Conservation (phyloP, 768 basidiomycete genomes). For the Suillus bovinus region DNA sequence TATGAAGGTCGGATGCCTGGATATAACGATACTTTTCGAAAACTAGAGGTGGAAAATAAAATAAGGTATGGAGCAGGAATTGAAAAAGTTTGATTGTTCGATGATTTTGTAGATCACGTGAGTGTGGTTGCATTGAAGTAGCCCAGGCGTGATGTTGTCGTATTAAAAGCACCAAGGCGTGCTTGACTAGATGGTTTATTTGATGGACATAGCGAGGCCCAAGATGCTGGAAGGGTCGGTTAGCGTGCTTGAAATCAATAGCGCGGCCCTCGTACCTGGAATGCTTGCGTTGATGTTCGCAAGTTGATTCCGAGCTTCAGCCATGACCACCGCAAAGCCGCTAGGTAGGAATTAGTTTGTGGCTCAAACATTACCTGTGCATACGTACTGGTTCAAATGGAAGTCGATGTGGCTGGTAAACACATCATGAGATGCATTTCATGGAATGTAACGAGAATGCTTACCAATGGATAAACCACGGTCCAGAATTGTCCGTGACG, state of each 20-base stretch:
- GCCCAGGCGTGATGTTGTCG: not conserved
- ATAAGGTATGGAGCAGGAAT: not conserved
- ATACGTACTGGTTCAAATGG: constrained; percentile 27
- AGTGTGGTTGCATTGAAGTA: not conserved
- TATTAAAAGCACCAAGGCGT: not conserved
- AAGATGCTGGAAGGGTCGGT: constrained; percentile 17
- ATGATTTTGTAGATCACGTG: not conserved
- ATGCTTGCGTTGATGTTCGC: not conserved
- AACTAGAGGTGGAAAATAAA: not conserved
- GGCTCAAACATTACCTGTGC: not conserved
- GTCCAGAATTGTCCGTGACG: constrained; percentile 65
- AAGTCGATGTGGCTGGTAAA: constrained; percentile 32
- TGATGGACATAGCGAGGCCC: constrained; percentile 21
- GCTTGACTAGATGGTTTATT: constrained; percentile 5
- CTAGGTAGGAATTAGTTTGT: constrained; percentile 16
- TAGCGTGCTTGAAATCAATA: not conserved
- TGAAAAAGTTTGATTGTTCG: not conserved
- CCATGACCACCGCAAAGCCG: constrained; percentile 33
- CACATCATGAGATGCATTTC: not conserved
- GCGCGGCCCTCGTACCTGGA: constrained; percentile 19
- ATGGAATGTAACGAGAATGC: not conserved
- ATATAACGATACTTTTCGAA: not conserved
- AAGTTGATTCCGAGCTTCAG: constrained; percentile 24
- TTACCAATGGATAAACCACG: constrained; percentile 52
- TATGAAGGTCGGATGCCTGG: not conserved